These are phyloP conservation scores for Conticribra guillardii DNA, from an alignment of 108 stramenopile species.

Conservation along the genomic window DNA sequence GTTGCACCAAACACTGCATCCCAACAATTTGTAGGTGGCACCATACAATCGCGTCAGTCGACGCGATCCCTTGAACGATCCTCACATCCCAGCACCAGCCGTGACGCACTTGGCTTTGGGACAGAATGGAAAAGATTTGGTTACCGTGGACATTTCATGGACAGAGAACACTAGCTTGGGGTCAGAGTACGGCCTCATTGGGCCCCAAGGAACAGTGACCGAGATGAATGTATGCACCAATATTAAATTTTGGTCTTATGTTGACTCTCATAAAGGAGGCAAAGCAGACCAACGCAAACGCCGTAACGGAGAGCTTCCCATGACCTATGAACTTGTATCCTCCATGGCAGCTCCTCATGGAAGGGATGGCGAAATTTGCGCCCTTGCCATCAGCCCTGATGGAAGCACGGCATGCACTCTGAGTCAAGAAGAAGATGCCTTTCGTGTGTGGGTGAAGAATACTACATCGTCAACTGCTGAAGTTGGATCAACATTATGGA, in stretches of 20 bases:
- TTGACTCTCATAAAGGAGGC: conserved; percentile 22
- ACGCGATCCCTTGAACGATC: conserved; percentile 51
- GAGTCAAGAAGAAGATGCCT: conserved; percentile 78
- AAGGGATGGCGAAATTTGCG: conserved; percentile 57
- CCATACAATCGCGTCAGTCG: conserved; percentile 80
- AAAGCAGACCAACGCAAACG: conserved; percentile 30
- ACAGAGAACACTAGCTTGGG: conserved; percentile 76
- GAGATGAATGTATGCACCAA: conserved; percentile 64
- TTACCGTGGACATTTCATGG: conserved; percentile 70
- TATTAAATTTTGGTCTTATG: conserved; percentile 73
- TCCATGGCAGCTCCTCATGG: conserved; percentile 85
- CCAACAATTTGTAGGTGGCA: conserved; percentile 48
- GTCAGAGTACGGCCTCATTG: conserved; percentile 15
- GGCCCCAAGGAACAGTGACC: conserved; percentile 7
- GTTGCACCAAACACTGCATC: not conserved
- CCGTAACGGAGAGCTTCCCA: conserved; percentile 26
- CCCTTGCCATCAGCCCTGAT: conserved; percentile 55
- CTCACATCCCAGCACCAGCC: conserved; percentile 64
- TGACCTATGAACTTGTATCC: conserved; percentile 58
- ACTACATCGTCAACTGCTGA: conserved; percentile 1
- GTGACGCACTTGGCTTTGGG: conserved; percentile 63
- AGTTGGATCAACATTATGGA: conserved; percentile 53
- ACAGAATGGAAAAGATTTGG: conserved; percentile 57
- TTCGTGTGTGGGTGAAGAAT: conserved; percentile 74
- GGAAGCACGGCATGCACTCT: conserved; percentile 75